Evolutionary conservation across 2,329 filamentous ascomycete genomes (phyloP).

Genomic region (Alternaria sp.): DNA sequence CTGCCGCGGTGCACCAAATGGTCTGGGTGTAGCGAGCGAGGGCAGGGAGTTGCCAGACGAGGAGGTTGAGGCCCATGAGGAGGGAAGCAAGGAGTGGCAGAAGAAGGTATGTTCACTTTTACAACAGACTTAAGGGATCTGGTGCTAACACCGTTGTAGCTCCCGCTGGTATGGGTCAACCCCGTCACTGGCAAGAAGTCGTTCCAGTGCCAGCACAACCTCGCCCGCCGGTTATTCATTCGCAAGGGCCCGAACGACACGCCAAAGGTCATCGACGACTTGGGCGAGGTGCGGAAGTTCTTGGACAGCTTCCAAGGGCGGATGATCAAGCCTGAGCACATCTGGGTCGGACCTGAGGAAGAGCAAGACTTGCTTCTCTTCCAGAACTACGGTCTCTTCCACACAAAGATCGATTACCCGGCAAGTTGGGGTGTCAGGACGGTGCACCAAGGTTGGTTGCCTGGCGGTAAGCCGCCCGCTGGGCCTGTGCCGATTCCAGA

Average conservation of each 20-base stretch:
- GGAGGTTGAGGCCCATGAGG: not conserved
- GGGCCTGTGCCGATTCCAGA: constrained; percentile 3
- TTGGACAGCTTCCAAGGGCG: constrained; percentile 1
- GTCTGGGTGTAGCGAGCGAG: constrained; percentile 1
- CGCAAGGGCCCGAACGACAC: not conserved
- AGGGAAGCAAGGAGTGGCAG: not conserved
- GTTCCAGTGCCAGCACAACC: constrained; percentile 1
- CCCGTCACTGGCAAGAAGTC: not conserved
- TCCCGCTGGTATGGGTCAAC: constrained; percentile 1
- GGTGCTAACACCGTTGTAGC: not conserved
- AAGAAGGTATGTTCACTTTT: not conserved
- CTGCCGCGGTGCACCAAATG: constrained; percentile 3
- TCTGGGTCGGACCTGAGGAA: constrained; percentile 1
- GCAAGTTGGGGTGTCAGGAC: not conserved
- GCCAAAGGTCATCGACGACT: not conserved
- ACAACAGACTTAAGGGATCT: not conserved
- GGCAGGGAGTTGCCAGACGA: constrained; percentile 1
- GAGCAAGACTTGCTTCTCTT: constrained; percentile 3
- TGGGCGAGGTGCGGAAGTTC: constrained; percentile 3
- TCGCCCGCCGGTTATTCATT: not conserved
- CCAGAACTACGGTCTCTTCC: constrained; percentile 2
- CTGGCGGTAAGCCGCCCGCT: not conserved
- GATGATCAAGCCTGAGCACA: constrained; percentile 7
- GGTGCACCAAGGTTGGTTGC: not conserved
- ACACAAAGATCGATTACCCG: constrained; percentile 6